phyloP scores from a whole-genome alignment of 2,329 filamentous ascomycete genomes.

The Claviceps sp. region DNA sequence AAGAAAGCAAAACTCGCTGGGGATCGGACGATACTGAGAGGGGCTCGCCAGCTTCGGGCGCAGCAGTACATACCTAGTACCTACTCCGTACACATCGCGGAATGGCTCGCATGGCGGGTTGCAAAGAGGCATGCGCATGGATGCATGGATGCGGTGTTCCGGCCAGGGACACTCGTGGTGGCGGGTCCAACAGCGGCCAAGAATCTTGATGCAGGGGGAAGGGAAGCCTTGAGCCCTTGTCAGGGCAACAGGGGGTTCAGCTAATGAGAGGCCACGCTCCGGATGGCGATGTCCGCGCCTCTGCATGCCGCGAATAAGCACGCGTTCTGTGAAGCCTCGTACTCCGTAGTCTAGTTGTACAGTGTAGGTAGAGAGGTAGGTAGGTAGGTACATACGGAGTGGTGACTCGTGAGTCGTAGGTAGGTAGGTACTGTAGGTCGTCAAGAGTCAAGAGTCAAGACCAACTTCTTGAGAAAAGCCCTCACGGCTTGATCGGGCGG shows the following conservation, averaged over 20 bases:
- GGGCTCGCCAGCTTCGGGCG: neutral
- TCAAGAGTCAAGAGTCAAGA: no score
- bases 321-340: neutral
- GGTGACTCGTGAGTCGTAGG: neutral
- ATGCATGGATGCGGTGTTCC: no score
- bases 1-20: neutral
- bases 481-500: no score
- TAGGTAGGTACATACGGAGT: no score
- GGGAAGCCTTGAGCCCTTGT: neutral
- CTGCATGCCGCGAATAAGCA: neutral
- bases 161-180: neutral
- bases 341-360: neutral
- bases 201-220: neutral
- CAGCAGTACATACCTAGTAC: no score
- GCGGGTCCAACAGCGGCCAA: neutral
- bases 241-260: neutral
- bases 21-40: neutral
- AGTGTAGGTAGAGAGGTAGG: no score
- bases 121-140: neutral
- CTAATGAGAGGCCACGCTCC: neutral
- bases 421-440: neutral
- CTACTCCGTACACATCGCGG: neutral
- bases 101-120: neutral
- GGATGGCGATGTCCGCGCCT: neutral
- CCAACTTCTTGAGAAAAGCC: neutral